phyloP scores from a whole-genome alignment of 495 filamentous ascomycete genomes.

The Tuber borchii region DNA sequence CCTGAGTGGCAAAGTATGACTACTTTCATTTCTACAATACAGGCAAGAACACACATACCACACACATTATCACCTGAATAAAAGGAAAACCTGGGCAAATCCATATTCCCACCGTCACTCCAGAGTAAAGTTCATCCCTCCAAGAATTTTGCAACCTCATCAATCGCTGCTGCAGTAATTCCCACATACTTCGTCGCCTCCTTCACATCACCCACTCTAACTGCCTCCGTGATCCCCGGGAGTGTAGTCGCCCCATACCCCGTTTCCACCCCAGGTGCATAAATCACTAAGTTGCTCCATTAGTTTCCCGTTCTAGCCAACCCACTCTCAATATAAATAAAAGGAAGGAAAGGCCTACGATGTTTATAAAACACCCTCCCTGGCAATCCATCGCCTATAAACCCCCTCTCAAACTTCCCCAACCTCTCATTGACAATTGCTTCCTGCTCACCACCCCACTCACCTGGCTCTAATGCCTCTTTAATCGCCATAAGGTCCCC shows the following conservation, averaged over 20 bases:
- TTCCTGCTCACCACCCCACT: conserved; percentile 17
- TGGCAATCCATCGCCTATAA: conserved; percentile 40
- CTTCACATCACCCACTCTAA: conserved; percentile 31
- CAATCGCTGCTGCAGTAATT: conserved; percentile 40
- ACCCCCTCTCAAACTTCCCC: conserved; percentile 40
- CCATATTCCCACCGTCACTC: not conserved
- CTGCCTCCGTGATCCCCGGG: conserved; percentile 42
- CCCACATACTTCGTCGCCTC: conserved; percentile 37
- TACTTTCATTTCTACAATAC: not conserved
- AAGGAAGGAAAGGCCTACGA: conserved; percentile 26
- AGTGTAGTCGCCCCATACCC: conserved; percentile 42
- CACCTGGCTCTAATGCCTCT: conserved; percentile 14
- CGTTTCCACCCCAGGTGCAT: conserved; percentile 26
- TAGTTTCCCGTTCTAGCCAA: not conserved
- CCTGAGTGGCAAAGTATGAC: not conserved
- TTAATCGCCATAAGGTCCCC: not conserved
- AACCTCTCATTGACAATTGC: conserved; percentile 39
- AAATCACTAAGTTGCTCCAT: conserved; percentile 23
- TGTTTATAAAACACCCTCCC: conserved; percentile 42
- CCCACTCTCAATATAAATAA: not conserved
- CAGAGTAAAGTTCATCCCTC: not conserved
- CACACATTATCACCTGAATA: not conserved
- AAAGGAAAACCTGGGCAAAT: not conserved
- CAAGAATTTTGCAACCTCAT: not conserved
- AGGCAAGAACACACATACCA: not conserved